These are phyloP conservation scores for Linum trigynum DNA, from an alignment of 345 rosid species.

Conservation along the genomic window DNA sequence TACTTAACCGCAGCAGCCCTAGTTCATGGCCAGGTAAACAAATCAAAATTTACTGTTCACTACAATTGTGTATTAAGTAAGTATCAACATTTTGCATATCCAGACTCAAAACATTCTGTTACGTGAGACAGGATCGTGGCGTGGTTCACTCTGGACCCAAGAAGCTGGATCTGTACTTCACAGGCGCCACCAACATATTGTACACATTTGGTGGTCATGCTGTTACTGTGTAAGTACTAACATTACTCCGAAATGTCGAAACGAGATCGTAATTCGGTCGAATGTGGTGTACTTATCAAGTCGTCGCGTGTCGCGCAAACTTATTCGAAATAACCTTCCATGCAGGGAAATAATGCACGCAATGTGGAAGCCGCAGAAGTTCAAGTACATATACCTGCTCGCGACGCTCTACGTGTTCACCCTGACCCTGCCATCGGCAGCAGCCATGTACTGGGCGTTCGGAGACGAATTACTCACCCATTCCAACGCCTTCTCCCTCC, in stretches of 20 bases:
- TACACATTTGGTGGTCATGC: conserved; percentile 92
- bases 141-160: conserved; percentile 57
- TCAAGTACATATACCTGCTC: conserved; percentile 67
- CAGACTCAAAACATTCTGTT: too few species aligned
- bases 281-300: too few species aligned
- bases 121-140: conserved; percentile 35
- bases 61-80: too few species aligned
- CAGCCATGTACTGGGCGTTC: conserved; percentile 73
- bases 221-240: conserved; percentile 58
- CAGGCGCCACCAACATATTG: conserved; percentile 83
- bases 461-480: conserved; percentile 71
- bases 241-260: neutral
- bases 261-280: too few species aligned
- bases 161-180: conserved; percentile 59
- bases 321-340: neutral
- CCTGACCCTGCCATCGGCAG: conserved; percentile 66
- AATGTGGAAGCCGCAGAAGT: conserved; percentile 80
- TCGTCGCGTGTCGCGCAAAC: too few species aligned
- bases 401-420: conserved; percentile 79
- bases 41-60: neutral
- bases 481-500: conserved; percentile 70
- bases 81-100: too few species aligned
- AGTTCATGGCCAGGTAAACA: conserved; percentile 54
- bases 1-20: conserved; percentile 55
- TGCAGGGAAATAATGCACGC: conserved; percentile 81